A percentile compares a stretch with the other conserved stretches of the same genome.
phyloP scores from a whole-genome alignment of 345 rosid genomes.

The Arabis hirsuta region DNA sequence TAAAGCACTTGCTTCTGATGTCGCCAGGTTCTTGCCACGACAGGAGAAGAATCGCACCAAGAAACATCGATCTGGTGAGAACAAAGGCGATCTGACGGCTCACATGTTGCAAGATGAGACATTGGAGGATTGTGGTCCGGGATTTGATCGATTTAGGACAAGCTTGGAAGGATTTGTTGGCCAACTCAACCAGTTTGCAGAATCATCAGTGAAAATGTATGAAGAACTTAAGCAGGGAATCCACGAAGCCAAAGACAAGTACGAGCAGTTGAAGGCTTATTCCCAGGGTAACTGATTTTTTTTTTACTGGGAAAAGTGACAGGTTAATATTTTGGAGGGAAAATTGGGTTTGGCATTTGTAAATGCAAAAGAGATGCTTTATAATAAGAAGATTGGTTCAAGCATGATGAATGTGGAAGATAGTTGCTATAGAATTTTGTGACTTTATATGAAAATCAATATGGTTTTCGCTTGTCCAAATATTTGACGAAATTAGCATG shows the following conservation, averaged over 20 bases:
- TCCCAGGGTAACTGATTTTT: conserved; percentile 15
- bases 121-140: conserved; percentile 56
- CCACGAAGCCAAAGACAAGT: conserved; percentile 49
- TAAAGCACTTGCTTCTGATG: conserved; percentile 66
- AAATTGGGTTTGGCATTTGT: conserved; percentile 41
- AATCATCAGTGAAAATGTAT: conserved; percentile 59
- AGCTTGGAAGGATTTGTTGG: conserved; percentile 60
- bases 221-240: conserved; percentile 54
- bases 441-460: neutral
- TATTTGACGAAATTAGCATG: too few species aligned
- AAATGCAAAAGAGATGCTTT: conserved; percentile 30
- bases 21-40: conserved; percentile 63
- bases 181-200: conserved; percentile 60
- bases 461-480: too few species aligned
- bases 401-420: conserved; percentile 13
- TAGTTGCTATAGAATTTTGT: neutral
- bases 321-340: conserved; percentile 26
- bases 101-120: conserved; percentile 58
- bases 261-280: conserved; percentile 45
- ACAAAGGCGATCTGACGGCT: conserved; percentile 44
- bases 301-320: neutral
- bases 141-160: conserved; percentile 60
- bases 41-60: conserved; percentile 77
- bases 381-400: conserved; percentile 17
- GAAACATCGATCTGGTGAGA: conserved; percentile 47